phyloP scores from a whole-genome alignment of 164 flowering plant species.

The Tinospora cordifolia region DNA sequence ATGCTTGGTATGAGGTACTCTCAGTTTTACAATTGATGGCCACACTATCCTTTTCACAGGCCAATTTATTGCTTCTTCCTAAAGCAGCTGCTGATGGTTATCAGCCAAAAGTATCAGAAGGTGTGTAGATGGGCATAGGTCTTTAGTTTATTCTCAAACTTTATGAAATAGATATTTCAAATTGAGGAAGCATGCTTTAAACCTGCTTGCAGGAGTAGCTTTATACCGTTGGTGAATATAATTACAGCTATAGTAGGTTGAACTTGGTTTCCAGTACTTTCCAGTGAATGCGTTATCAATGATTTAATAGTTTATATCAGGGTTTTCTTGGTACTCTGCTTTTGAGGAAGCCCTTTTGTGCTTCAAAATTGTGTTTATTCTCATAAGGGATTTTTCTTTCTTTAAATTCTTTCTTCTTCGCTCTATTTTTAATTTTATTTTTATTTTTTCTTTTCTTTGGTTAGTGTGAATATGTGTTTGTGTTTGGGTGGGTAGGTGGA shows the following conservation, averaged over 20 bases:
- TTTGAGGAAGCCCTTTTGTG: neutral
- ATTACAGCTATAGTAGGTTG: neutral
- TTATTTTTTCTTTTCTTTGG: neutral
- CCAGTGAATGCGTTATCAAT: neutral
- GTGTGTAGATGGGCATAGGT: conserved; percentile 3
- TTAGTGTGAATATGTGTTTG: too few relatives aligned
- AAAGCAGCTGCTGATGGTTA: conserved; percentile 73
- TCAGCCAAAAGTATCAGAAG: conserved; percentile 70
- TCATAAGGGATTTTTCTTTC: neutral
- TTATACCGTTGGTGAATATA: neutral
- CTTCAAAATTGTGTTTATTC: neutral
- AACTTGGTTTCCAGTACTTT: neutral
- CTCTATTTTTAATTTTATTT: too few relatives aligned
- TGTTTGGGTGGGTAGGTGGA: neutral
- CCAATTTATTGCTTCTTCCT: conserved; percentile 80
- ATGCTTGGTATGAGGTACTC: conserved; percentile 92
- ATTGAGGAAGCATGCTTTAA: neutral
- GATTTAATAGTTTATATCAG: too few relatives aligned
- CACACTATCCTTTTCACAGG: conserved; percentile 70
- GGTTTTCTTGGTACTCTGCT: neutral
- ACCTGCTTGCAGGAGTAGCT: neutral
- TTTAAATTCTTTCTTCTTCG: neutral
- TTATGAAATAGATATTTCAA: neutral
- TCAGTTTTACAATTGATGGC: conserved; percentile 94
- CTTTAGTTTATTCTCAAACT: neutral